These are phyloP conservation scores for Nepenthes gracilis DNA, from an alignment of 148 eudicot genomes.

Conservation along the genomic window DNA sequence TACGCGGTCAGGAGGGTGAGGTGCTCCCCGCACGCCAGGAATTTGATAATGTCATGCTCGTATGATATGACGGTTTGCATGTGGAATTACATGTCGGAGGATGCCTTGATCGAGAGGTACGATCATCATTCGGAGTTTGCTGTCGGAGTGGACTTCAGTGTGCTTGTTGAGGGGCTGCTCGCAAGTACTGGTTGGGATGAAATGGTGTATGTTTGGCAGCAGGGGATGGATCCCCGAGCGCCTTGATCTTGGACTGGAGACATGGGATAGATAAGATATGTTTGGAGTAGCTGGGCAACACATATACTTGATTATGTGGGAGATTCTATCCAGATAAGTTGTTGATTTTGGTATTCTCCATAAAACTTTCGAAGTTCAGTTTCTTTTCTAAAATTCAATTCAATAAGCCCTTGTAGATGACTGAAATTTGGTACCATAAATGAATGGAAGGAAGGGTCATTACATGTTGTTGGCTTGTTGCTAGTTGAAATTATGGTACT, in stretches of 20 bases:
- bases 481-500: no score
- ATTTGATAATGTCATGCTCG: constrained; percentile 65
- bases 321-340: constrained; percentile 49
- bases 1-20: constrained; percentile 88
- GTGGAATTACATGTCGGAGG: constrained; percentile 96
- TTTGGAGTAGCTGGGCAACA: background rate
- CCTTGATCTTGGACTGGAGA: constrained; percentile 15
- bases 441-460: no score
- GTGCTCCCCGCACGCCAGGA: constrained; percentile 78
- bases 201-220: constrained; percentile 87
- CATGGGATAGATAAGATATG: no score
- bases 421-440: no score
- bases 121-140: constrained; percentile 97
- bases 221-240: constrained; percentile 88
- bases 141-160: constrained; percentile 96
- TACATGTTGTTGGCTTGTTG: no score
- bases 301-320: no score
- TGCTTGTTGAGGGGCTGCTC: constrained; percentile 84
- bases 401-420: no score
- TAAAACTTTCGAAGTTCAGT: constrained; percentile 78
- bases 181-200: constrained; percentile 99
- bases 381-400: no score
- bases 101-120: constrained; percentile 71
- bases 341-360: constrained; percentile 56
- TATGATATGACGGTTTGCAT: constrained; percentile 88